These are phyloP conservation scores for Wickerhamomyces pijperi DNA, from an alignment of 805 yeast species.

Conservation along the genomic window DNA sequence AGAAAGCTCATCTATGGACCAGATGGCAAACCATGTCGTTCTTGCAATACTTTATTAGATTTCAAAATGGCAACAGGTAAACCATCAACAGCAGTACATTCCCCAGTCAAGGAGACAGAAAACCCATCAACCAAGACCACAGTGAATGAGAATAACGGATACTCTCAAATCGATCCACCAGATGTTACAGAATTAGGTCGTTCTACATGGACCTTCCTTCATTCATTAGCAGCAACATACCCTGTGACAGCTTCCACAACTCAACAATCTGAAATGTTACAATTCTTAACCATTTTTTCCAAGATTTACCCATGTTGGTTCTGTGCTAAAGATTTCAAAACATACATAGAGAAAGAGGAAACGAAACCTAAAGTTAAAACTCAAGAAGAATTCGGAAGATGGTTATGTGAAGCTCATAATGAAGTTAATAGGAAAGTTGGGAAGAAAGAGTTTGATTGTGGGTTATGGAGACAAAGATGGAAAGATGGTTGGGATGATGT, in stretches of 20 bases:
- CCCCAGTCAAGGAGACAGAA: constrained; percentile 4
- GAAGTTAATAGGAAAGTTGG: constrained; percentile 82
- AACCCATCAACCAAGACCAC: constrained; percentile 6
- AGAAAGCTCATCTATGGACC: constrained; percentile 66
- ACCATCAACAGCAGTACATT: neutral
- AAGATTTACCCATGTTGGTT: constrained; percentile 87
- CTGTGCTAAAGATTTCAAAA: constrained; percentile 78
- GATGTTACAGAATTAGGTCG: constrained; percentile 74
- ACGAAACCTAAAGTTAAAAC: constrained; percentile 45
- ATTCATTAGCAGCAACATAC: constrained; percentile 80
- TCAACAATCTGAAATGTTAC: constrained; percentile 62
- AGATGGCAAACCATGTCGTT: constrained; percentile 91
- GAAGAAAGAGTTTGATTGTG: constrained; percentile 77
- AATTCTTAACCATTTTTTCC: constrained; percentile 61
- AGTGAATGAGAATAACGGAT: constrained; percentile 10
- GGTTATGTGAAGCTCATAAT: constrained; percentile 95
- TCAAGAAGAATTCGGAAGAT: constrained; percentile 72
- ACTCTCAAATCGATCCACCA: constrained; percentile 62
- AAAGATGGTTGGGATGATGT: constrained; percentile 73
- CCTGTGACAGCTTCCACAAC: constrained; percentile 55
- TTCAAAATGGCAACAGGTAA: constrained; percentile 50
- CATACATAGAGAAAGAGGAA: constrained; percentile 34
- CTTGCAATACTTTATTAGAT: constrained; percentile 76
- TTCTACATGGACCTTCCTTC: constrained; percentile 88
- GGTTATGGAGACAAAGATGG: constrained; percentile 91